These are phyloP conservation scores for Monosporozyma siamensis DNA, from an alignment of 805 yeast genomes.

Conservation along the genomic window DNA sequence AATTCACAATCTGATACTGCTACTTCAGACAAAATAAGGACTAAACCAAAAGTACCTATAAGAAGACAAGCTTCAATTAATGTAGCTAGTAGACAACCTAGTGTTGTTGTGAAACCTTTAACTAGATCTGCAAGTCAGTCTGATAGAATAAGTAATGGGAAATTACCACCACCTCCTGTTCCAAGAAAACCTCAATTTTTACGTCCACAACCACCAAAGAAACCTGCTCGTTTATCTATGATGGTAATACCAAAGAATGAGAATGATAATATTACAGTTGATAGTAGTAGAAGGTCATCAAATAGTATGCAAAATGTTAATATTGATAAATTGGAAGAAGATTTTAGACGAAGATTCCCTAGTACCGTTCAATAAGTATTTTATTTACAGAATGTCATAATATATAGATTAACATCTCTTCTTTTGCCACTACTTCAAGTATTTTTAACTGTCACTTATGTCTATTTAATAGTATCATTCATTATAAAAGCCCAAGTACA, in stretches of 20 bases:
- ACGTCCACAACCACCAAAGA: slow-evolving; percentile 28
- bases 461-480: background rate
- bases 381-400: too few species aligned
- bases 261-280: background rate
- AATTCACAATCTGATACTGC: too few species aligned
- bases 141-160: slow-evolving; percentile 10
- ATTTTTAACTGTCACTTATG: too few species aligned
- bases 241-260: slow-evolving; percentile 1
- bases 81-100: slow-evolving; percentile 3
- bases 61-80: background rate
- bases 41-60: background rate
- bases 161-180: slow-evolving; percentile 40
- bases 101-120: slow-evolving; percentile 5
- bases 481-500: background rate
- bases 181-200: slow-evolving; percentile 18
- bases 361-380: slow-evolving; percentile 34
- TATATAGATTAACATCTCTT: background rate
- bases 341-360: slow-evolving; percentile 51
- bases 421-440: too few species aligned
- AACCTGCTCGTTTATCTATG: slow-evolving; percentile 34
- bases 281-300: background rate
- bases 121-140: slow-evolving; percentile 1
- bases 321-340: slow-evolving; percentile 49
- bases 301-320: slow-evolving; percentile 5
- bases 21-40: background rate